Conservation (phyloP, 352 stramenopile genomes). For the Pythium aquatile region DNA sequence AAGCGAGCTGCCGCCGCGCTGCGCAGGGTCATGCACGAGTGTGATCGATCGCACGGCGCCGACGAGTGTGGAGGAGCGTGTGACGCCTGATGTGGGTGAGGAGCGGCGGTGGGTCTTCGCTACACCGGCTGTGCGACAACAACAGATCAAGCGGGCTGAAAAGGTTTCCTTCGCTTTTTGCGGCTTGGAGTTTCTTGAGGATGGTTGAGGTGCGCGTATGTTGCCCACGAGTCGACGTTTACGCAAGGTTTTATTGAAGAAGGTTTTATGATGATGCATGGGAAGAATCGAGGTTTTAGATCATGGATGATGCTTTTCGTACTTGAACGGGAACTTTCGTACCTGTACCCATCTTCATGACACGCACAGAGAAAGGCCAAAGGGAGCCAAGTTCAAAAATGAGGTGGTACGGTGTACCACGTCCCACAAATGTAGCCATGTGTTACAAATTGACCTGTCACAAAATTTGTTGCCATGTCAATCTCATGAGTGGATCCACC, state of each 20-base stretch:
- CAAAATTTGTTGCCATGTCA: neutral
- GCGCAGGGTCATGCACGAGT: conserved; percentile 6
- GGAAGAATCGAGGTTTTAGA: conserved; percentile 11
- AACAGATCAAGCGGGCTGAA: conserved; percentile 13
- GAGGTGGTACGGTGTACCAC: conserved; percentile 25
- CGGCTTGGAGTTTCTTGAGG: conserved; percentile 4
- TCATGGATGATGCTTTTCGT: conserved; percentile 12
- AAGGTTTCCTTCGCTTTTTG: conserved; percentile 17
- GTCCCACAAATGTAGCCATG: conserved; percentile 10
- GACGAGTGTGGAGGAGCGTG: conserved; percentile 1
- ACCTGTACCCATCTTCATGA: conserved; percentile 29
- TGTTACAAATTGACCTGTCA: neutral
- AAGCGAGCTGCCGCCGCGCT: conserved; percentile 4
- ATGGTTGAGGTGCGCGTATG: conserved; percentile 9
- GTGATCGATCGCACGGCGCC: neutral
- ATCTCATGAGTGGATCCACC: conserved; percentile 13
- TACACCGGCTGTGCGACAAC: conserved; percentile 22
- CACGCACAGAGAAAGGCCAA: conserved; percentile 19
- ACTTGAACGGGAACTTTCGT: conserved; percentile 23
- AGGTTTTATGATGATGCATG: conserved; percentile 14
- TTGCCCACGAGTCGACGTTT: neutral
- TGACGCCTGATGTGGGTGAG: conserved; percentile 11
- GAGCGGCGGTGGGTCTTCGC: conserved; percentile 6
- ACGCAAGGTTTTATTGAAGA: conserved; percentile 22
- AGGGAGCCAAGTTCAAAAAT: neutral